Percentiles rank a stretch among this genome's conserved stretches.
Evolutionary conservation across 306 rosid species (phyloP).

Genomic region (Alnus rubra): DNA sequence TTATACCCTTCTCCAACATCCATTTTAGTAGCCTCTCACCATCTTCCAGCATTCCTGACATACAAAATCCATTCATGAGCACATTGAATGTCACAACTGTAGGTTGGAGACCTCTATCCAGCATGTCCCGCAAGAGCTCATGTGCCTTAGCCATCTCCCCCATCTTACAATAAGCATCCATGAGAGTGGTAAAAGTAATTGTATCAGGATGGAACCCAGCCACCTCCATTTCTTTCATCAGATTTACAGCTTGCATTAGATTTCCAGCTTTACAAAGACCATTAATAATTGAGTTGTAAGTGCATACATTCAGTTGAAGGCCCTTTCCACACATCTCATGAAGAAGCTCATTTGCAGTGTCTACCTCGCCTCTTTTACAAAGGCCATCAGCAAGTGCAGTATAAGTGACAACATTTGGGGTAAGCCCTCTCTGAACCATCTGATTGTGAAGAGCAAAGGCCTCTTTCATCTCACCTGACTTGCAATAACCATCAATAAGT

Average conservation of each 20-base stretch:
- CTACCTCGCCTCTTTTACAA: slow-evolving; percentile 77
- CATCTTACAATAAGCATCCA: slow-evolving; percentile 78
- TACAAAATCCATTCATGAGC: slow-evolving; percentile 86
- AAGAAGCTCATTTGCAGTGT: slow-evolving; percentile 79
- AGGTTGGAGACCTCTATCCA: slow-evolving; percentile 69
- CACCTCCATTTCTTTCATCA: slow-evolving; percentile 76
- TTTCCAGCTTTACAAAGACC: slow-evolving; percentile 87
- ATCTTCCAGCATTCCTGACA: slow-evolving; percentile 80
- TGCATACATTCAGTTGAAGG: slow-evolving; percentile 74
- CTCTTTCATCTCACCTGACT: slow-evolving; percentile 65
- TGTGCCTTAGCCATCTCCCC: slow-evolving; percentile 78
- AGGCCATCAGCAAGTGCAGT: slow-evolving; percentile 85
- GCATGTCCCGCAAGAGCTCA: slow-evolving; percentile 62
- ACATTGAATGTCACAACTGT: slow-evolving; percentile 89
- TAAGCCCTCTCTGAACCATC: slow-evolving; percentile 66
- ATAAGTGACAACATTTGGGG: slow-evolving; percentile 76
- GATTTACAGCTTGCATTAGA: slow-evolving; percentile 56
- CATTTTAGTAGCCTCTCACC: slow-evolving; percentile 73
- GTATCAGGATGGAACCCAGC: slow-evolving; percentile 73
- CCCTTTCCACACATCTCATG: slow-evolving; percentile 75
- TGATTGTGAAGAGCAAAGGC: slow-evolving; percentile 83
- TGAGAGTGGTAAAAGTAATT: slow-evolving; percentile 79
- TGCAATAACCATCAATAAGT: slow-evolving; percentile 80
- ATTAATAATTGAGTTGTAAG: slow-evolving; percentile 69
- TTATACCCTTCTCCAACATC: slow-evolving; percentile 77